These are phyloP conservation scores for Calycina herbarum DNA, from an alignment of 2,329 filamentous ascomycete genomes.

Conservation along the genomic window DNA sequence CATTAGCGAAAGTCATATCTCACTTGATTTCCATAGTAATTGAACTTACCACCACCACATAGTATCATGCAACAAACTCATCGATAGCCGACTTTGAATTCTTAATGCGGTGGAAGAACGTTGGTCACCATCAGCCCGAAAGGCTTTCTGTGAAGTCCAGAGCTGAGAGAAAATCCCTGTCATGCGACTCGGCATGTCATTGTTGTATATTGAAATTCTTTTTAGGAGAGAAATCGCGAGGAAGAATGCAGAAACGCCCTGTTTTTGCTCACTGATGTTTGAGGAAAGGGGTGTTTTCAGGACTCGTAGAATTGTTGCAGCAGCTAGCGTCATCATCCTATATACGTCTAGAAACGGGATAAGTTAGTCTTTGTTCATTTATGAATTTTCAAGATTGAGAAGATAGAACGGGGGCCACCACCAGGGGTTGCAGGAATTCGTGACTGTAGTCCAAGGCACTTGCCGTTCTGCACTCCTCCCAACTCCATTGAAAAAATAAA, in stretches of 20 bases:
- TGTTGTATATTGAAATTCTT: slow-evolving; percentile 17
- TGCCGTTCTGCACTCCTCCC: too few species aligned
- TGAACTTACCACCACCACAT: slow-evolving; percentile 19
- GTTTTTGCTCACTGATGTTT: slow-evolving; percentile 13
- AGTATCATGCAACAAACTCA: slow-evolving; percentile 21
- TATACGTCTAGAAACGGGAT: slow-evolving; percentile 3
- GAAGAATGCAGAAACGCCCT: slow-evolving; percentile 15
- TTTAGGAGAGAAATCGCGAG: slow-evolving; percentile 15
- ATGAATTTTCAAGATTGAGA: neutral
- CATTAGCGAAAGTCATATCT: neutral
- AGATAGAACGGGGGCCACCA: neutral
- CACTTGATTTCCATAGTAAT: neutral
- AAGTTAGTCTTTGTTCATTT: neutral
- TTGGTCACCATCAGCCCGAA: slow-evolving; percentile 8
- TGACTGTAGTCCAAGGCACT: neutral
- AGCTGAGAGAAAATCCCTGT: slow-evolving; percentile 19
- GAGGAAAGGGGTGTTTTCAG: slow-evolving; percentile 16
- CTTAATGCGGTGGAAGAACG: slow-evolving; percentile 12
- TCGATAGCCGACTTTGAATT: slow-evolving; percentile 18
- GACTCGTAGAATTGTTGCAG: slow-evolving; percentile 16
- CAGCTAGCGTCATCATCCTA: slow-evolving; percentile 18
- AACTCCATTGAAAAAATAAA: too few species aligned
- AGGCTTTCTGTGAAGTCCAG: slow-evolving; percentile 16
- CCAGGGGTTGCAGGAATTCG: neutral
- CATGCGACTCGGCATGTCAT: slow-evolving; percentile 21